Evolutionary conservation across 192 early-diverging fungal genomes (phyloP).

Genomic region (Chytriomyces hyalinus): DNA sequence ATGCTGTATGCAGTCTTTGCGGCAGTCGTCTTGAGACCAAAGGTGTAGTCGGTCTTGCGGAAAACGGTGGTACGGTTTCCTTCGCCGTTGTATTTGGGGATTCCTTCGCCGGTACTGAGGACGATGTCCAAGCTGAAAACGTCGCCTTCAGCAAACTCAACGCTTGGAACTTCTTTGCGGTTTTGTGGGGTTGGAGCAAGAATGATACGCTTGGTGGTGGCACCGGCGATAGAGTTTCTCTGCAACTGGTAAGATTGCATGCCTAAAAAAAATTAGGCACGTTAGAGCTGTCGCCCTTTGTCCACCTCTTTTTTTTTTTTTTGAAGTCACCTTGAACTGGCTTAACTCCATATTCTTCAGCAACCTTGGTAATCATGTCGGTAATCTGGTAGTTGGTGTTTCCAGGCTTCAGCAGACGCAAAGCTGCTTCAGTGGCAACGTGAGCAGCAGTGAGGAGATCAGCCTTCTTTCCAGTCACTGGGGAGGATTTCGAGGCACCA

Average conservation of each 20-base stretch:
- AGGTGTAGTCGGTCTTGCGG: slow-evolving; percentile 76
- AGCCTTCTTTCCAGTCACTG: slow-evolving; percentile 80
- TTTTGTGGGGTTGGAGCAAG: slow-evolving; percentile 82
- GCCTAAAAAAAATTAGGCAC: slow-evolving; percentile 35
- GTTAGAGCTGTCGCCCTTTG: not conserved
- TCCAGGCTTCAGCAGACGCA: slow-evolving; percentile 87
- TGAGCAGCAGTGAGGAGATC: slow-evolving; percentile 89
- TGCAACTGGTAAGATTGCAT: slow-evolving; percentile 89
- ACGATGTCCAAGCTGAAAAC: slow-evolving; percentile 93
- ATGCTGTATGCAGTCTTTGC: slow-evolving; percentile 75
- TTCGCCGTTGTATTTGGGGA: slow-evolving; percentile 63
- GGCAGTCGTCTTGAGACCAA: slow-evolving; percentile 87
- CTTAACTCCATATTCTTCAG: slow-evolving; percentile 81
- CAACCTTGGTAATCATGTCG: slow-evolving; percentile 79
- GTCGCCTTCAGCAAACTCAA: slow-evolving; percentile 78
- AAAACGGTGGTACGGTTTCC: slow-evolving; percentile 86
- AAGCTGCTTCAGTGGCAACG: slow-evolving; percentile 79
- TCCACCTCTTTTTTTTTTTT: not conserved
- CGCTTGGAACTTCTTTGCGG: slow-evolving; percentile 68
- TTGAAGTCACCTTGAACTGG: slow-evolving; percentile 74
- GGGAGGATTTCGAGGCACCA: slow-evolving; percentile 71
- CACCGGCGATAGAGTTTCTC: slow-evolving; percentile 87
- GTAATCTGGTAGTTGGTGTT: slow-evolving; percentile 75
- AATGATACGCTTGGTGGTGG: slow-evolving; percentile 83
- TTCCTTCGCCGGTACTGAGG: slow-evolving; percentile 88